phyloP scores from a whole-genome alignment of 345 rosid species.

The Tarenaya hassleriana region DNA sequence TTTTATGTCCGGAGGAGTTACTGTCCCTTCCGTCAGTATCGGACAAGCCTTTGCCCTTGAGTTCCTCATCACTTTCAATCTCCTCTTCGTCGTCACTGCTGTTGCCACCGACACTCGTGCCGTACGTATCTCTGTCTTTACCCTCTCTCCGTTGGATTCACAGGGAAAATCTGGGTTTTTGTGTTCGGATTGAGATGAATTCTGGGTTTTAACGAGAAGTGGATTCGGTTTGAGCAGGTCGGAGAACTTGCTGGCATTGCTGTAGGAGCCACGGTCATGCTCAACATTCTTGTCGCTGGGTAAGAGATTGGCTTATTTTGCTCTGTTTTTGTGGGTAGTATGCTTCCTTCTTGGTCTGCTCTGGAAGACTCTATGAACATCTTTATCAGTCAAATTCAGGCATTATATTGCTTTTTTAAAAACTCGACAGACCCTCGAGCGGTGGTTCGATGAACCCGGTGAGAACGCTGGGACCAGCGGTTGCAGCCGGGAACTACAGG shows the following conservation, averaged over 20 bases:
- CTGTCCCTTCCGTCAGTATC: slow-evolving; percentile 67
- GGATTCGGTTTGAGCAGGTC: slow-evolving; percentile 40
- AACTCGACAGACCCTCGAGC: slow-evolving; percentile 57
- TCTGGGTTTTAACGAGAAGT: not conserved
- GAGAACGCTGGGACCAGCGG: slow-evolving; percentile 82
- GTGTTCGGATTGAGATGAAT: not conserved
- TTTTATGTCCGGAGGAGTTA: slow-evolving; percentile 89
- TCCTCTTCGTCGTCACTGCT: slow-evolving; percentile 85
- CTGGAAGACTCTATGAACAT: too few species aligned
- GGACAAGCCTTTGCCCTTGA: slow-evolving; percentile 95
- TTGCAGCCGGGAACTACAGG: slow-evolving; percentile 82
- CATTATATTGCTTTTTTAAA: slow-evolving; percentile 6
- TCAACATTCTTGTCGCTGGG: slow-evolving; percentile 92
- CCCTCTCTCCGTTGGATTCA: not conserved
- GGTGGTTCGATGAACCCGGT: slow-evolving; percentile 58
- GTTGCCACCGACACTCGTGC: slow-evolving; percentile 99
- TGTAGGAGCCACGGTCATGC: slow-evolving; percentile 96
- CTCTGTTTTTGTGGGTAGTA: not conserved
- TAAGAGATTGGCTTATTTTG: slow-evolving; percentile 19
- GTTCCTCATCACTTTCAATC: slow-evolving; percentile 84
- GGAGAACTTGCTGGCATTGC: slow-evolving; percentile 98
- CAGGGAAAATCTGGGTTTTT: not conserved
- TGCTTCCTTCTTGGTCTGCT: not conserved
- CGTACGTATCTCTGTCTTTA: slow-evolving; percentile 38
- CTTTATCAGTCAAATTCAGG: not conserved